Evolutionary conservation across 192 early-diverging fungal species (phyloP).

Genomic region (Thamnidium elegans): DNA sequence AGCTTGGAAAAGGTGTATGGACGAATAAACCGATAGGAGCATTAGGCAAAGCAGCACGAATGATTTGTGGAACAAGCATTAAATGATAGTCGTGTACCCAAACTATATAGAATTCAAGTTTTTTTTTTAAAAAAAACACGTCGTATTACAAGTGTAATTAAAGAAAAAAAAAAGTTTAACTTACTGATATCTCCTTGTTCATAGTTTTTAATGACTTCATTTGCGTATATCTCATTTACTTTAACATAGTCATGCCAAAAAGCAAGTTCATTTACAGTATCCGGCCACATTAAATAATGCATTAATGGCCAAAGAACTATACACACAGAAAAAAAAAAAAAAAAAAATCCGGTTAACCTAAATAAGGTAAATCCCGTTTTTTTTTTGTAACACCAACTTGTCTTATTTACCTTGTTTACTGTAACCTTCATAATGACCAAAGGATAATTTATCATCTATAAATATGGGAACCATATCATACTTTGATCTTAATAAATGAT

Average conservation of each 20-base stretch:
- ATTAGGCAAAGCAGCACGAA: slow-evolving; percentile 73
- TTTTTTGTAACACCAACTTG: background rate
- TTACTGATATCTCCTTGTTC: slow-evolving; percentile 75
- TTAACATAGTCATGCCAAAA: slow-evolving; percentile 77
- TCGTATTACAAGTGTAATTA: slow-evolving; percentile 23
- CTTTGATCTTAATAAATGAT: slow-evolving; percentile 47
- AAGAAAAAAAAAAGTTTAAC: slow-evolving; percentile 10
- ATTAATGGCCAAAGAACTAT: slow-evolving; percentile 96
- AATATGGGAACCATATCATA: slow-evolving; percentile 75
- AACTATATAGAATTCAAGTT: slow-evolving; percentile 39
- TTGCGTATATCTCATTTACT: slow-evolving; percentile 78
- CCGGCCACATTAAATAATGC: slow-evolving; percentile 90
- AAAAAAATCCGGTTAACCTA: background rate
- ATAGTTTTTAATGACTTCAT: slow-evolving; percentile 70
- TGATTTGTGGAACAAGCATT: slow-evolving; percentile 84
- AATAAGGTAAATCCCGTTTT: background rate
- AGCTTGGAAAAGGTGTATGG: slow-evolving; percentile 95
- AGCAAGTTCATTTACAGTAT: slow-evolving; percentile 58
- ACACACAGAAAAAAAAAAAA: background rate
- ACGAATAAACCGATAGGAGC: slow-evolving; percentile 93
- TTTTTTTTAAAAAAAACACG: background rate
- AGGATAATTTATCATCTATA: slow-evolving; percentile 64
- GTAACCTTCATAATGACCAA: slow-evolving; percentile 95
- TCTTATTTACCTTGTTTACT: slow-evolving; percentile 77
- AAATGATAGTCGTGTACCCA: slow-evolving; percentile 99